Base-by-base conservation (phyloP, 441 rosid genomes). In the Gossypium davidsonii region DNA sequence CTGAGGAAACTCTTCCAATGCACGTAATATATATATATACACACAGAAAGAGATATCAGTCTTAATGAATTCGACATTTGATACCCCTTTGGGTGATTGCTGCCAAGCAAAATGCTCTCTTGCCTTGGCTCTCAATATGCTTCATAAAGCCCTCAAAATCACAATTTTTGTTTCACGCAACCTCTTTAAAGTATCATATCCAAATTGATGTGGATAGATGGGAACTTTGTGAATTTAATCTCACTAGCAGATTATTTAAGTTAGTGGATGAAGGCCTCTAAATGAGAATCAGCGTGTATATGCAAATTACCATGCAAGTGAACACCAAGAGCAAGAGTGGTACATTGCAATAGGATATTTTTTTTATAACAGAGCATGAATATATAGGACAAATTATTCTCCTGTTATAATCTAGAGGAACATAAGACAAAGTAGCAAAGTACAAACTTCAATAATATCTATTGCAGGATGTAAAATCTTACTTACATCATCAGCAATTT, bases 401-500 rank as follows among this genome's bases (percentile, higher is more conserved):
- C 44, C 14, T 15, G 44, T 48, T 25, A 67, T 48, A 48, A 26
- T 25, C 58, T 67, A 49, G 9, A 49, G 1, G 21, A 46, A 21
- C n/a, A 48, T 37, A 67, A 21, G 10, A 48, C 11, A 3, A 46
- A 48, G 15, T 7, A 26, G 44, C 3, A 26, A 49, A 26, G 21
- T 6, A 49, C 26, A 15, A 67, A 2, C 23, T n/a, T 25, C 15
- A 8, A 67, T 4, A 25, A 49, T 26, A n/a, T n/a, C 12, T 49
- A n/a, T 25, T 25, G 58, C 71, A 69, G 73, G 51, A 73, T 20
- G 14, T 76, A 58, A 18, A 67, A 61, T 18, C 55, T 17, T 67
- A 62, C 93, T 92, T 91, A 94, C 97, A 83, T 94, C 97, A 78
- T 92, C 97, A 75, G 95, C 96, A 67, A 94, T 89, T 81, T 87